Percentiles rank a stretch among this genome's conserved stretches.
Conservation (phyloP, 1,139 yeast species). For the Yamadazyma friedrichii region DNA sequence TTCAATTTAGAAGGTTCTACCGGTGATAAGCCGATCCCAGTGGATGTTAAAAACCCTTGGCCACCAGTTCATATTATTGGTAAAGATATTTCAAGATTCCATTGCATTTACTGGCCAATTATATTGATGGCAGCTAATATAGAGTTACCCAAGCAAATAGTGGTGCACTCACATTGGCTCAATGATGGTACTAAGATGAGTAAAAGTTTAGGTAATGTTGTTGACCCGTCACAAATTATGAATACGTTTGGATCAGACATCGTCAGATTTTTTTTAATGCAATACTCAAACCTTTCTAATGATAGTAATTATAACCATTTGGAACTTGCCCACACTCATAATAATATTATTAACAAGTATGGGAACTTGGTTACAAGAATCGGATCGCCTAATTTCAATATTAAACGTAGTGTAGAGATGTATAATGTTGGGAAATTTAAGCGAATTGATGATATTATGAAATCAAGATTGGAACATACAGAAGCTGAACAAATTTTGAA, state of each 20-base stretch:
- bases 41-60: constrained; percentile 30
- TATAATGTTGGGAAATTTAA: constrained; percentile 21
- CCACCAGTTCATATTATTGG: constrained; percentile 85
- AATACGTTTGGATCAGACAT: constrained; percentile 70
- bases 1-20: constrained; percentile 4
- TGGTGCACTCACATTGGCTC: constrained; percentile 95
- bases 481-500: constrained; percentile 17
- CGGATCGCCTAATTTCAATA: constrained; percentile 67
- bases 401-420: constrained; percentile 42
- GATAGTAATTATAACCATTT: constrained; percentile 79
- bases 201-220: constrained; percentile 91
- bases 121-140: constrained; percentile 80
- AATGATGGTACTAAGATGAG: constrained; percentile 91
- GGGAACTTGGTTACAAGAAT: constrained; percentile 76
- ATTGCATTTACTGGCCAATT: constrained; percentile 93
- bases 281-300: constrained; percentile 68
- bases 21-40: no score
- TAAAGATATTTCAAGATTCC: constrained; percentile 86
- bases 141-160: constrained; percentile 66
- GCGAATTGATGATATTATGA: constrained; percentile 24
- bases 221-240: constrained; percentile 73
- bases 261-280: constrained; percentile 72
- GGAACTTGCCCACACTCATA: constrained; percentile 56
- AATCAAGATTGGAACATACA: constrained; percentile 12
- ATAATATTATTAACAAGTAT: constrained; percentile 73